Percentiles rank a stretch among this genome's conserved stretches.
phyloP scores from a whole-genome alignment of 2,329 filamentous ascomycete genomes.

The Rutstroemia sp. region DNA sequence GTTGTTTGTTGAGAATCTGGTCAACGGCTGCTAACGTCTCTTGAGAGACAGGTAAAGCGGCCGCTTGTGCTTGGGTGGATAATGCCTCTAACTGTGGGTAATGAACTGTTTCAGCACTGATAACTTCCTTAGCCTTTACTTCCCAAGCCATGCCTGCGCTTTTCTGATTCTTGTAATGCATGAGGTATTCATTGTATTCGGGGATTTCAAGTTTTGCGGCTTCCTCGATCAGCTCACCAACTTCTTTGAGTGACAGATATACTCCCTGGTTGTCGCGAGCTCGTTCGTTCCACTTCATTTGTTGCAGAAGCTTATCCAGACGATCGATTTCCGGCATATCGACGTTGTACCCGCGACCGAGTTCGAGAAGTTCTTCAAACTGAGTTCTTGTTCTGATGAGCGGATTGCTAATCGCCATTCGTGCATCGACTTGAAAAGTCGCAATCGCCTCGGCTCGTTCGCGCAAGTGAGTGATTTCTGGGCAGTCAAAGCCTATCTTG shows the following conservation, averaged over 20 bases:
- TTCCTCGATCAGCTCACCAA: slow-evolving; percentile 69
- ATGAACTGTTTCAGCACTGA: slow-evolving; percentile 84
- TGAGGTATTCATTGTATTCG: slow-evolving; percentile 71
- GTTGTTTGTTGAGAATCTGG: slow-evolving; percentile 88
- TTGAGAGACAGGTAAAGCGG: slow-evolving; percentile 69
- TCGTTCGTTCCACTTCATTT: slow-evolving; percentile 82
- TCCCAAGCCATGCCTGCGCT: slow-evolving; percentile 82
- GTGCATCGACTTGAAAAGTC: slow-evolving; percentile 72
- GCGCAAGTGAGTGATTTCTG: slow-evolving; percentile 77
- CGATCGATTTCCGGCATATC: slow-evolving; percentile 84
- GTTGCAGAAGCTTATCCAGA: slow-evolving; percentile 71
- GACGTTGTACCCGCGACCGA: slow-evolving; percentile 82
- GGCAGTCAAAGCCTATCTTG: slow-evolving; percentile 84
- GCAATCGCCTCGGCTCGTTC: slow-evolving; percentile 82
- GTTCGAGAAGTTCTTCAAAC: slow-evolving; percentile 87
- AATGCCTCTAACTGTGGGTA: slow-evolving; percentile 92
- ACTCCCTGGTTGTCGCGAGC: slow-evolving; percentile 57
- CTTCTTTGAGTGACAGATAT: slow-evolving; percentile 68
- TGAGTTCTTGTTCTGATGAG: slow-evolving; percentile 57
- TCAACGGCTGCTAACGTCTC: slow-evolving; percentile 80
- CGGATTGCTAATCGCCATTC: slow-evolving; percentile 60
- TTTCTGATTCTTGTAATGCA: slow-evolving; percentile 68
- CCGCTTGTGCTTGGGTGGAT: slow-evolving; percentile 66
- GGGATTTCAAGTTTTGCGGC: slow-evolving; percentile 72
- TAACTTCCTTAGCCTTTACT: slow-evolving; percentile 83